Base-by-base conservation (phyloP, 164 flowering plant genomes). In the Nymphaea thermarum region DNA sequence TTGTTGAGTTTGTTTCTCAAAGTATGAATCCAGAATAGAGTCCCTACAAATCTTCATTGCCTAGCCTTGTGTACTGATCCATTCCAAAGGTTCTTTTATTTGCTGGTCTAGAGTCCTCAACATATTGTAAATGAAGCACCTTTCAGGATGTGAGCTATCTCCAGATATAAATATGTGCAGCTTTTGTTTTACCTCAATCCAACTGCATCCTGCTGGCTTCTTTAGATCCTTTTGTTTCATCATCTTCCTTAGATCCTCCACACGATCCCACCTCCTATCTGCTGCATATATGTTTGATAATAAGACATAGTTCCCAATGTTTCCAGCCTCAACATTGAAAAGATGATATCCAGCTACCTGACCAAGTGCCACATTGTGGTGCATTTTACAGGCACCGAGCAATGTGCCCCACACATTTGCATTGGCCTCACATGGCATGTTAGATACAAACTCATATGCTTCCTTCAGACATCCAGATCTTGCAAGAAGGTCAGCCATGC, bases 201-300 rank as follows among this genome's bases (percentile, higher is more conserved):
- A 90, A 74, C 93, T 89, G 73, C 93, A 88, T 53, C 93, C 98
- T 43, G 93, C 86, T 14, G 90, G 86, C 80, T 89, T 89, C 68
- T 75, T 83, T 67, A 86, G 41, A 55, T 89, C 86, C 69, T 77
- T 83, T 6, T n/a, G 71, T 72, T 69, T 85, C 91, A 89, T 87
- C 68, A 83, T 70, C 76, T 74, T 84, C 76, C 98, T 80, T 47
- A 84, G 81, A 73, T 89, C 89, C 80, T 78, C 62, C 5, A 89
- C 94, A 36, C 80, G 79, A 70, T 86, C 92, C 98, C 98, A 89
- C 76, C 78, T 84, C 47, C 77, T 82, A 76, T 86, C 83, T 17
- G 87, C 91, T 63, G 98, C 96, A 72, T 83, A 86, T 43, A 89
- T 65, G 74, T 92, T 92, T 43, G 96, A 89, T 80, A 87, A 74